A percentile compares a stretch with the other conserved stretches of the same genome.
Conservation (phyloP, 2,329 filamentous ascomycete genomes). For the Trichoderma arundinaceum region DNA sequence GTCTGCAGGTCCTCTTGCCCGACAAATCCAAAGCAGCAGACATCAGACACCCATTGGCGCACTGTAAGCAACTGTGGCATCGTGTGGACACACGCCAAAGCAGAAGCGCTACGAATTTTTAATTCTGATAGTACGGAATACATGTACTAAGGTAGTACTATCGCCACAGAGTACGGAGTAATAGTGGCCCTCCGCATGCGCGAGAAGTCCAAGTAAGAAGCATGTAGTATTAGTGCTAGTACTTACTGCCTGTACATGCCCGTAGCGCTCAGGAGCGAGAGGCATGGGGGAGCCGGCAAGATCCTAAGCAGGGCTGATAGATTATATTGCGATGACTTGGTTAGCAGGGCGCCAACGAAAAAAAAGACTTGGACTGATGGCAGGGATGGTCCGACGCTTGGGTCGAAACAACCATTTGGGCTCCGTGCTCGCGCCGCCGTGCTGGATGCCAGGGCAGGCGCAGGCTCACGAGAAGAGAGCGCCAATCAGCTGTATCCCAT, state of each 20-base stretch:
- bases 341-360: slow-evolving; percentile 25
- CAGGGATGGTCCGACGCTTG: slow-evolving; percentile 25
- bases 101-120: neutral
- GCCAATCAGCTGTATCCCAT: slow-evolving; percentile 23
- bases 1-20: neutral
- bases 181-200: too few species aligned
- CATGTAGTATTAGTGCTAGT: too few species aligned
- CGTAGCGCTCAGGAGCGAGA: neutral
- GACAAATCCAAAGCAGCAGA: neutral
- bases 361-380: neutral
- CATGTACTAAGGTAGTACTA: neutral
- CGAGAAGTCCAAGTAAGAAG: too few species aligned
- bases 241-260: neutral
- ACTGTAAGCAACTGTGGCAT: slow-evolving; percentile 12
- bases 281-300: neutral
- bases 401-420: slow-evolving; percentile 27
- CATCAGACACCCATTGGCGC: neutral
- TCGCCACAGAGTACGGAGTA: too few species aligned
- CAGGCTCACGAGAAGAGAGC: slow-evolving; percentile 25
- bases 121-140: slow-evolving; percentile 1
- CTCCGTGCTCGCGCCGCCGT: slow-evolving; percentile 34
- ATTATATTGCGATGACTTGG: slow-evolving; percentile 2
- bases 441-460: slow-evolving; percentile 31
- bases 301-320: slow-evolving; percentile 16
- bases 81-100: slow-evolving; percentile 14